Evolutionary conservation across 225 moss, liverwort and hornwort species (phyloP), one percentile per base, ranked within the genome.

Genomic region (Lunularia cruciata): DNA sequence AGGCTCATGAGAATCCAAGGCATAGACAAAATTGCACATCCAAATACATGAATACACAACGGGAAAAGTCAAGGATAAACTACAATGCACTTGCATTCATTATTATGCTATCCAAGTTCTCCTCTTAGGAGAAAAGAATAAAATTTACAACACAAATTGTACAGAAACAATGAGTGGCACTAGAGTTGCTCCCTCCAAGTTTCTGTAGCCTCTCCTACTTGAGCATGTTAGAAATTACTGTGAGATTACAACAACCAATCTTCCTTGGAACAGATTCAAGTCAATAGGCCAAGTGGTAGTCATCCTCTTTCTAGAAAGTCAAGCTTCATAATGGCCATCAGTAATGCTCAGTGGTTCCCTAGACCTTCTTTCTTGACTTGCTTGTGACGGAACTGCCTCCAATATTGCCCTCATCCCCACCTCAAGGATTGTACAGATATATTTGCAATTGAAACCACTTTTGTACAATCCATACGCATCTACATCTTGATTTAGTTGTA

Each of bases 91-190:
- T n/a, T n/a, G n/a, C n/a, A n/a, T 55, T 30, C 28, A 30, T 31
- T 57, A 57, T 32, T 32, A 57, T 31, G 31, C 14, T 16, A 18
- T 57, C 56, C 31, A 18, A 31, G 32, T n/a, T 43, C 23, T 25
- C 40, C 61, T 61, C 39, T 23, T 25, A 40, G 61, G 61, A 61
- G 61, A 37, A 61, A 61, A 40, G 39, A 61, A 61, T 61, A 39
- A 25, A n/a, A 61, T 25, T 61, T 61, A 61, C 61, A 40, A 26
- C 61, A 61, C 38, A 61, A 61, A 40, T 61, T 61, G 7, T 39
- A 40, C 61, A 40, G 61, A 40, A 35, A 18, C 58, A 25, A 25
- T 25, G 39, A 39, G 1, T 61, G 36, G 61, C 36, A 37, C 0
- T 15, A 14, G 39, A 40, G n/a, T n/a, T n/a, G 39, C 39, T 39